Base-by-base conservation (phyloP, 2,329 filamentous ascomycete genomes). In the Aspergillus hiratsukae region DNA sequence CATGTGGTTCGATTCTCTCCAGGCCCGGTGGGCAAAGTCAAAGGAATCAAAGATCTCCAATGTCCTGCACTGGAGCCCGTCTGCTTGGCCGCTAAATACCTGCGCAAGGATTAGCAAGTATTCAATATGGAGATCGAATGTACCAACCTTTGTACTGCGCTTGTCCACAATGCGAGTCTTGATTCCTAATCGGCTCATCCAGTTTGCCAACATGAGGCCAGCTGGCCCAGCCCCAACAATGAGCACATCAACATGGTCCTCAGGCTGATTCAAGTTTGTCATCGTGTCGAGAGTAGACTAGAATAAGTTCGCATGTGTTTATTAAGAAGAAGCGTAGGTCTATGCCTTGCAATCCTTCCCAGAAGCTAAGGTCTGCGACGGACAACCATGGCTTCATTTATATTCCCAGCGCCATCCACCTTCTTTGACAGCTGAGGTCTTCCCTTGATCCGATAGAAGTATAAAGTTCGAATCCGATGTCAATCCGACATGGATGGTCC, bases 21-120 rank as follows among this genome's bases (percentile, higher is more conserved):
- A 85, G 1, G 80, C 81, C 4, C 81, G 75, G 60, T 89, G 81
- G 2, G 78, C 84, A 56, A 91, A 82, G 0, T 84, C 87, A 62
- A 91, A 87, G 51, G 82, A 85, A 63, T 91, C 86, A 54, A 90
- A 83, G n/a, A 90, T 88, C 69, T 91, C 86, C 1, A 89, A 76
- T 0, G 85, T 88, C 1, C 87, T 83, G 60, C 81, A 83, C 71
- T 89, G 84, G 2, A 87, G 75, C 1, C 83, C 83, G 60, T 82
- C 80, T 1, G 79, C 79, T 61, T 80, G 78, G 21, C 73, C 72
- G n/a, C 66, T 68, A 48, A 65, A 58, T 10, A 61, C 57, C 53
- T 59, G 50, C 11, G 10, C 43, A 27, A 25, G 10, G 2, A 14
- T 23, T 3, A 23, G 21, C 27, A 25, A 23, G 21, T 21, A 14